Conservation (phyloP, 2,329 filamentous ascomycete genomes). For the Venturia oleaginea region DNA sequence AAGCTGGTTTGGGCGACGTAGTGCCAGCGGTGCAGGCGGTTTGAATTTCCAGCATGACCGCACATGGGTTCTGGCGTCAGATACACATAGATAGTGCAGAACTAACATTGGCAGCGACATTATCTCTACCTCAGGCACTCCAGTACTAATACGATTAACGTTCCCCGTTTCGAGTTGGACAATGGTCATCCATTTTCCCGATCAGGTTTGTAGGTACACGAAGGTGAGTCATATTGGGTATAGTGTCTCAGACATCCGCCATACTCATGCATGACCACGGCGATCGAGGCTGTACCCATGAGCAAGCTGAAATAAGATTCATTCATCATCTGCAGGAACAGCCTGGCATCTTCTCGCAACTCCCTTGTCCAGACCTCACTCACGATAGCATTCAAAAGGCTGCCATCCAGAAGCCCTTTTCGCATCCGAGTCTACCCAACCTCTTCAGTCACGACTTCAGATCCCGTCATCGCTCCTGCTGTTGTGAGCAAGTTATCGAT, state of each 20-base stretch:
- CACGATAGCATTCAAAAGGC: not conserved
- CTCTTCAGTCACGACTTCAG: not conserved
- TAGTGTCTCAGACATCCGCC: not conserved
- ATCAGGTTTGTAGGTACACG: not conserved
- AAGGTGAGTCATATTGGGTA: not conserved
- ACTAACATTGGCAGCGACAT: not conserved
- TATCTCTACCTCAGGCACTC: not conserved
- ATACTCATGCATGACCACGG: slow-evolving; percentile 1
- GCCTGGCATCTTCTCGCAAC: not conserved
- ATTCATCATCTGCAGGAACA: slow-evolving; percentile 2
- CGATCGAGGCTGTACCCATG: not conserved
- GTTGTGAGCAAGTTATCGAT: not conserved
- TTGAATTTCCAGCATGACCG: not conserved
- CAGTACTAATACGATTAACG: not conserved
- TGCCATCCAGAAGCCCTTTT: too few species aligned
- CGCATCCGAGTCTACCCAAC: not conserved
- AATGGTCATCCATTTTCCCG: not conserved
- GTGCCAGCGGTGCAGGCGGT: not conserved
- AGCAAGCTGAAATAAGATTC: not conserved
- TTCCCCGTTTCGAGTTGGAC: not conserved
- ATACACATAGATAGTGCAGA: not conserved
- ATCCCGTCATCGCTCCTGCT: not conserved
- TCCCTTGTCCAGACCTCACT: not conserved
- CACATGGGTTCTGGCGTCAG: not conserved
- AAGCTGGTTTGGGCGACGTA: slow-evolving; percentile 71